Conservation (phyloP, 768 basidiomycete species). For the Sarcodon aspratus region DNA sequence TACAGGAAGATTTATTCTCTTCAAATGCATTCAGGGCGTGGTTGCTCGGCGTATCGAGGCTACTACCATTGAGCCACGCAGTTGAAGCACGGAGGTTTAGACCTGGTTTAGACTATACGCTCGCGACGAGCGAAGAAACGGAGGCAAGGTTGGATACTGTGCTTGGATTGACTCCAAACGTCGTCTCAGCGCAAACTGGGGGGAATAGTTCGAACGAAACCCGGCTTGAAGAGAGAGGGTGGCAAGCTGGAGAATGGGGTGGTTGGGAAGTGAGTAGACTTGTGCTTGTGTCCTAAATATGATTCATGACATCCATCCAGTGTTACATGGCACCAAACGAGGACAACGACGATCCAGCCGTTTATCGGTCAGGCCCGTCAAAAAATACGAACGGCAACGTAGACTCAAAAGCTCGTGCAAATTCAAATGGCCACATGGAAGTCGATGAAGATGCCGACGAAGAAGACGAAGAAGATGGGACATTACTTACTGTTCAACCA, state of each 20-base stretch:
- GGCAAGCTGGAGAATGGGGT: constrained; percentile 74
- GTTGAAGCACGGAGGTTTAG: constrained; percentile 84
- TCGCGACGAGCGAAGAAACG: constrained; percentile 77
- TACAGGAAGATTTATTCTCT: constrained; percentile 73
- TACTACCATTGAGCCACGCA: constrained; percentile 62
- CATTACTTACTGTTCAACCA: constrained; percentile 70
- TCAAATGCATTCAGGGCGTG: constrained; percentile 85
- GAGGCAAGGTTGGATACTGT: constrained; percentile 81
- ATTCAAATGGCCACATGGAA: neutral
- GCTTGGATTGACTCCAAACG: constrained; percentile 73
- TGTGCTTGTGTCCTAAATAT: constrained; percentile 3
- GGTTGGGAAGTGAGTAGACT: constrained; percentile 75
- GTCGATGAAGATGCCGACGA: constrained; percentile 30
- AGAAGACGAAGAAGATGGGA: constrained; percentile 64
- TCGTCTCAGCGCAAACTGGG: constrained; percentile 18
- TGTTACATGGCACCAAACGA: constrained; percentile 95
- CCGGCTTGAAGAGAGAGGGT: constrained; percentile 23
- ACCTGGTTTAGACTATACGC: constrained; percentile 89
- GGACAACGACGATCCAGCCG: constrained; percentile 90
- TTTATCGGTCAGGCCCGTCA: constrained; percentile 53
- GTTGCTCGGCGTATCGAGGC: constrained; percentile 59
- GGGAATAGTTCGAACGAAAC: constrained; percentile 9
- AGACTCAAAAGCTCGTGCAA: neutral
- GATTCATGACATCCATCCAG: constrained; percentile 21
- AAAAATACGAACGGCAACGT: constrained; percentile 10